Conservation (phyloP, 345 rosid genomes). For the Camelina hispida region DNA sequence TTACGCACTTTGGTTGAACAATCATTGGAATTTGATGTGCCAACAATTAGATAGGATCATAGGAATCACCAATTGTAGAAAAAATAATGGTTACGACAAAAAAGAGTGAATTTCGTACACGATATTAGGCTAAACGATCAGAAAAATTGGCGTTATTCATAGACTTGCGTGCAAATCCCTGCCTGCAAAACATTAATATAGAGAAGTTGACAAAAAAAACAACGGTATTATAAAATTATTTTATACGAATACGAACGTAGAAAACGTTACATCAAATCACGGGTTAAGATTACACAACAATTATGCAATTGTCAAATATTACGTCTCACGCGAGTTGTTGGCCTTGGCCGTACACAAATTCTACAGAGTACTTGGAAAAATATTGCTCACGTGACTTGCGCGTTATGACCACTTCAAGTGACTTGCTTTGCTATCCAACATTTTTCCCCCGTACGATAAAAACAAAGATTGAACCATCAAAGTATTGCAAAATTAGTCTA, state of each 20-base stretch:
- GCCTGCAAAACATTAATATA: constrained; percentile 6
- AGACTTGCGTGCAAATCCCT: constrained; percentile 30
- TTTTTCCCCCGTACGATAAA: background rate
- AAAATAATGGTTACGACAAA: constrained; percentile 5
- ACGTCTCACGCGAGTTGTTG: constrained; percentile 27
- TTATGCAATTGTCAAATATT: constrained; percentile 12
- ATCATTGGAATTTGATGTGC: constrained; percentile 9
- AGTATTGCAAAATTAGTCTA: background rate
- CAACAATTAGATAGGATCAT: background rate
- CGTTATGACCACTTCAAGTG: constrained; percentile 22
- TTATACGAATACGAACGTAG: background rate
- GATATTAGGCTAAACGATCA: constrained; percentile 20
- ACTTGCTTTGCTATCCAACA: constrained; percentile 7
- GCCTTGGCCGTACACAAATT: constrained; percentile 20
- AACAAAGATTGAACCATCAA: background rate
- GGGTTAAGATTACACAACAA: constrained; percentile 26
- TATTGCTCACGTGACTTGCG: constrained; percentile 25
- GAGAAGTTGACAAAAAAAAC: constrained; percentile 13
- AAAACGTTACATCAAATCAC: constrained; percentile 41
- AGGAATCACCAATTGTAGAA: constrained; percentile 1
- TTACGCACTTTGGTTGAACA: background rate
- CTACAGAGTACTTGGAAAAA: constrained; percentile 36
- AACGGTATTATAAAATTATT: constrained; percentile 7
- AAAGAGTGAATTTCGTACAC: constrained; percentile 33
- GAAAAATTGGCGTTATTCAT: constrained; percentile 29